Evolutionary conservation across 495 filamentous ascomycete genomes (phyloP).

Genomic region (Rhizodiscina lignyota): DNA sequence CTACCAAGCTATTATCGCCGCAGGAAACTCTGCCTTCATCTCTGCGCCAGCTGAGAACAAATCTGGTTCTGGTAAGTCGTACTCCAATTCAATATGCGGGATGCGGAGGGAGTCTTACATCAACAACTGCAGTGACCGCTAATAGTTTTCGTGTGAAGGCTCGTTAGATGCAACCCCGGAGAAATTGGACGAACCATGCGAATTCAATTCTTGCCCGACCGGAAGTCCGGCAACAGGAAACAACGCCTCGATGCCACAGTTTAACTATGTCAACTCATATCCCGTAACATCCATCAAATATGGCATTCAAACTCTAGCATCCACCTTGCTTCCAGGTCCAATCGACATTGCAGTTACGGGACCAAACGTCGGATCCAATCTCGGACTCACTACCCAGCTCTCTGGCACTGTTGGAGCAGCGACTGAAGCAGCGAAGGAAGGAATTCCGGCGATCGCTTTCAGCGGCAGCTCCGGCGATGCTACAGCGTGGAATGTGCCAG

Average conservation of each 20-base stretch:
- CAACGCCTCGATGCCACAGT: conserved; percentile 36
- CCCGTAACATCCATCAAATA: conserved; percentile 47
- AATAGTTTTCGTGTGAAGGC: conserved; percentile 19
- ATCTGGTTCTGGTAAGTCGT: conserved; percentile 37
- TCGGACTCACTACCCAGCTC: conserved; percentile 32
- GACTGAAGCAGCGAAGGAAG: conserved; percentile 33
- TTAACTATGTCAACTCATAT: conserved; percentile 57
- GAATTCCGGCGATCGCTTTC: conserved; percentile 48
- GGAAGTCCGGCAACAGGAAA: conserved; percentile 34
- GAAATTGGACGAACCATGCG: conserved; percentile 22
- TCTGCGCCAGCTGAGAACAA: conserved; percentile 48
- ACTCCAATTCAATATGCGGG: background rate
- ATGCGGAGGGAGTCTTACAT: no score
- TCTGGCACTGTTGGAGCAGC: conserved; percentile 50
- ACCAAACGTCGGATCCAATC: conserved; percentile 46
- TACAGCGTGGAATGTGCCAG: conserved; percentile 33
- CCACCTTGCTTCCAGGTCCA: conserved; percentile 17
- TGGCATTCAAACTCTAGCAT: conserved; percentile 38
- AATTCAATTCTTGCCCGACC: conserved; percentile 41
- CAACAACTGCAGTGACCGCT: no score
- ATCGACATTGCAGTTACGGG: conserved; percentile 45
- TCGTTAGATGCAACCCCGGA: conserved; percentile 33
- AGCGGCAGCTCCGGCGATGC: conserved; percentile 32
- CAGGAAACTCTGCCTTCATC: conserved; percentile 42
- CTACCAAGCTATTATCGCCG: conserved; percentile 30